A percentile compares a stretch with the other conserved stretches of the same genome.
These are phyloP conservation scores for Pyricularia sp. DNA, from an alignment of 2,329 filamentous ascomycete species.

Conservation along the genomic window DNA sequence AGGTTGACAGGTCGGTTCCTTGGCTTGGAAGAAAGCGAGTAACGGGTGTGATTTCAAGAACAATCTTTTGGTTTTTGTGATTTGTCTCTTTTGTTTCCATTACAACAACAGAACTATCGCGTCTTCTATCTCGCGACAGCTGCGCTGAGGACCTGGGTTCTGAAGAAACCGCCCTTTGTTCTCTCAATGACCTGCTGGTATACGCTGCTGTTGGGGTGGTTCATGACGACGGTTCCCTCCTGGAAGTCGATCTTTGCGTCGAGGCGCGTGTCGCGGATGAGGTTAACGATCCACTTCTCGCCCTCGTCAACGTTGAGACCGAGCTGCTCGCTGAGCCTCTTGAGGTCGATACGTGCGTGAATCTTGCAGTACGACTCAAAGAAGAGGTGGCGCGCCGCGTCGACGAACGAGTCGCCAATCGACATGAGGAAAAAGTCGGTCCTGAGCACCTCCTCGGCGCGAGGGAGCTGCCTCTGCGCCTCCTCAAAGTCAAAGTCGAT, in stretches of 20 bases:
- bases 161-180: slow-evolving; percentile 98
- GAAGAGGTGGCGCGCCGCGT: slow-evolving; percentile 90
- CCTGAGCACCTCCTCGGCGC: slow-evolving; percentile 85
- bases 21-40: neutral
- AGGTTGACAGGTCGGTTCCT: neutral
- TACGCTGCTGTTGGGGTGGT: slow-evolving; percentile 95
- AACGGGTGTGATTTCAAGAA: neutral
- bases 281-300: slow-evolving; percentile 99
- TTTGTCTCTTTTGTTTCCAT: neutral
- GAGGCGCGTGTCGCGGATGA: slow-evolving; percentile 93
- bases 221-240: slow-evolving; percentile 98
- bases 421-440: slow-evolving; percentile 92
- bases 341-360: slow-evolving; percentile 95
- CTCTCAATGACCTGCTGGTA: slow-evolving; percentile 99
- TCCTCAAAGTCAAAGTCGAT: slow-evolving; percentile 96
- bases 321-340: slow-evolving; percentile 85
- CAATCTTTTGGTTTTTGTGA: neutral
- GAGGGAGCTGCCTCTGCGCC: slow-evolving; percentile 76
- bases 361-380: slow-evolving; percentile 99
- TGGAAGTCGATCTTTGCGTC: slow-evolving; percentile 99
- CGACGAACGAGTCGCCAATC: slow-evolving; percentile 80
- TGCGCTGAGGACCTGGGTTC: slow-evolving; percentile 86
- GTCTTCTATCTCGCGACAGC: slow-evolving; percentile 42
- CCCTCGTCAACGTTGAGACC: slow-evolving; percentile 90
- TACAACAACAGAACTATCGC: neutral